Evolutionary conservation across 2,329 filamentous ascomycete species (phyloP).

Genomic region (Botryotinia globosa): DNA sequence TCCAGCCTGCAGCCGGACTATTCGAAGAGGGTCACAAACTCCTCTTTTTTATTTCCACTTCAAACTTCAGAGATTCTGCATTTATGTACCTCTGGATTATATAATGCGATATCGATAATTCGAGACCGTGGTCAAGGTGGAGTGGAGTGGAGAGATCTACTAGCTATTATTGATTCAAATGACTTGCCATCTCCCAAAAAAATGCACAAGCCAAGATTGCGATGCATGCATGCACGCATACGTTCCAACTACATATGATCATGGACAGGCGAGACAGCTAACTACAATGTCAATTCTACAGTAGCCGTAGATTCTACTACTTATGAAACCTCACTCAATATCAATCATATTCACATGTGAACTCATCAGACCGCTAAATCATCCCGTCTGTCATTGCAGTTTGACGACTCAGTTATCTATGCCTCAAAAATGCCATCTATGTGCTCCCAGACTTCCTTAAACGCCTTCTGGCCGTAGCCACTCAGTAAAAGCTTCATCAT

Average conservation of each 20-base stretch:
- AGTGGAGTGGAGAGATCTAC: neutral
- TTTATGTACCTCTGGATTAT: neutral
- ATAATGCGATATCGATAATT: neutral
- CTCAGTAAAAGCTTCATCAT: neutral
- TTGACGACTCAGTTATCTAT: conserved; percentile 1
- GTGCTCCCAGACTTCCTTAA: conserved; percentile 7
- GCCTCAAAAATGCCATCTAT: neutral
- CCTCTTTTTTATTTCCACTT: neutral
- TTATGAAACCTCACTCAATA: neutral
- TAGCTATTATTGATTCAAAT: neutral
- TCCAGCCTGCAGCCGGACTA: neutral
- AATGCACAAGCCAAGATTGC: neutral
- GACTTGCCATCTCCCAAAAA: neutral
- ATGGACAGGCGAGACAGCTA: too few relatives aligned
- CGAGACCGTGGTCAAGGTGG: neutral
- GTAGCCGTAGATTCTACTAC: neutral
- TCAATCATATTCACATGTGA: neutral
- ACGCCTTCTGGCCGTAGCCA: conserved; percentile 7
- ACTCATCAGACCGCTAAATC: neutral
- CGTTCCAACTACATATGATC: neutral
- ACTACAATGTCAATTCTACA: neutral
- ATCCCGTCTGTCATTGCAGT: neutral
- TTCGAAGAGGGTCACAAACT: neutral
- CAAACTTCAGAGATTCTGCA: neutral
- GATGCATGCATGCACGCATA: neutral